Evolutionary conservation across 2,329 filamentous ascomycete genomes (phyloP).

Genomic region (Monascus ruber): DNA sequence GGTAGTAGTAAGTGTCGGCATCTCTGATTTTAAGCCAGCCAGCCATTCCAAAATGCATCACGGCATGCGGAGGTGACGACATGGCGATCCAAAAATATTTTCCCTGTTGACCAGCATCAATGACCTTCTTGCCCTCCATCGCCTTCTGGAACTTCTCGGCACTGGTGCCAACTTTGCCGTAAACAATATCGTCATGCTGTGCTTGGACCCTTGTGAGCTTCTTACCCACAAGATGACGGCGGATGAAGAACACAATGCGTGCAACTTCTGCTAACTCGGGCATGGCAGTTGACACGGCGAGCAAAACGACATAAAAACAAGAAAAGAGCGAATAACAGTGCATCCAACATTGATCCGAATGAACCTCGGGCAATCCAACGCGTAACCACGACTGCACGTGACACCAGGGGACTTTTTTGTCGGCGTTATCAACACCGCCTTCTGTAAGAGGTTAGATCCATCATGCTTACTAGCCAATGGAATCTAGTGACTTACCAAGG

Average conservation of each 20-base stretch:
- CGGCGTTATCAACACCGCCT: too few species aligned
- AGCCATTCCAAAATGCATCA: constrained; percentile 73
- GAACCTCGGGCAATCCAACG: too few species aligned
- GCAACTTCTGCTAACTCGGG: constrained; percentile 54
- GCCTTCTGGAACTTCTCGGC: constrained; percentile 62
- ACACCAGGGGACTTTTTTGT: too few species aligned
- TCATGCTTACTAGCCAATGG: too few species aligned
- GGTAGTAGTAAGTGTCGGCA: constrained; percentile 70
- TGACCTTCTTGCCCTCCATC: constrained; percentile 61
- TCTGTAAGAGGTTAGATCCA: too few species aligned
- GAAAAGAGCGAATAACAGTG: too few species aligned
- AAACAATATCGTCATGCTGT: constrained; percentile 72
- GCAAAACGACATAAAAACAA: too few species aligned
- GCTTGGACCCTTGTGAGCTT: constrained; percentile 59
- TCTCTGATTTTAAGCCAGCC: constrained; percentile 84
- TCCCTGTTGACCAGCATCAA: constrained; percentile 69
- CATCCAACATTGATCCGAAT: too few species aligned
- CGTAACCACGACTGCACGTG: too few species aligned
- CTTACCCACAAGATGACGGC: constrained; percentile 72
- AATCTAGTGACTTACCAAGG: too few species aligned
- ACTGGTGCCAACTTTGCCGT: constrained; percentile 78
- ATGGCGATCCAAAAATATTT: constrained; percentile 95
- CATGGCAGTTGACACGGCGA: constrained; percentile 17
- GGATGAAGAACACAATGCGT: constrained; percentile 75
- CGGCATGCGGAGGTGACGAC: constrained; percentile 65